Conservation (phyloP, 495 filamentous ascomycete genomes). For the Lophium mytilinum region DNA sequence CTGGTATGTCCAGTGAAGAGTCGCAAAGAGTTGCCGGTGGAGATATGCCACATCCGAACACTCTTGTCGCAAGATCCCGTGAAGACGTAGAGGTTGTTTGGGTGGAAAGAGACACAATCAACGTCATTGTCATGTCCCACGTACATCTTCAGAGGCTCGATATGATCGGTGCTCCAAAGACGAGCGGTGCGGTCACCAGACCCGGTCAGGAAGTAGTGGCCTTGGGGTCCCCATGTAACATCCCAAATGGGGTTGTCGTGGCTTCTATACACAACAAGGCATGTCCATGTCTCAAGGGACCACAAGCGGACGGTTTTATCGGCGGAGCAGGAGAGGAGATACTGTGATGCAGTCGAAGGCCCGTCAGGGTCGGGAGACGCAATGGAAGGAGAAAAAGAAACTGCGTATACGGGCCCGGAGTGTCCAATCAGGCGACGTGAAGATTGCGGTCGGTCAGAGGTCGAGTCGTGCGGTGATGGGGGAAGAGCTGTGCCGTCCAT, state of each 20-base stretch:
- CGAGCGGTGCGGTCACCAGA: conserved; percentile 84
- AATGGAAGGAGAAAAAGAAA: conserved; percentile 82
- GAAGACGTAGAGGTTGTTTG: conserved; percentile 86
- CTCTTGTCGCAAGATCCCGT: conserved; percentile 84
- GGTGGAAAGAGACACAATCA: conserved; percentile 79
- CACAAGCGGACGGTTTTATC: conserved; percentile 85
- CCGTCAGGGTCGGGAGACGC: conserved; percentile 50
- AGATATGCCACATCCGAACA: conserved; percentile 95
- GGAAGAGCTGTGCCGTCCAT: conserved; percentile 66
- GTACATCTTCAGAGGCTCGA: conserved; percentile 79
- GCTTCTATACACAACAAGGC: conserved; percentile 84
- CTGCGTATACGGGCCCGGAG: conserved; percentile 75
- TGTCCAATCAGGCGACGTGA: conserved; percentile 85
- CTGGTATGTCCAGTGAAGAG: conserved; percentile 88
- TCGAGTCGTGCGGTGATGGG: conserved; percentile 18
- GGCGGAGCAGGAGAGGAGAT: conserved; percentile 77
- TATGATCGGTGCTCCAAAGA: conserved; percentile 83
- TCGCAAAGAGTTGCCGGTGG: conserved; percentile 72
- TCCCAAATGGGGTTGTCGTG: conserved; percentile 86
- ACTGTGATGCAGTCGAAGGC: conserved; percentile 41
- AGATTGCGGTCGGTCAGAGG: conserved; percentile 41
- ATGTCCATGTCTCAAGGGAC: conserved; percentile 84
- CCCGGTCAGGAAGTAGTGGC: conserved; percentile 87
- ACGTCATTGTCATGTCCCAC: conserved; percentile 87
- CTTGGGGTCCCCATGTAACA: conserved; percentile 82